Conservation (phyloP, 108 stramenopile genomes). For the Nitzschia sp. region DNA sequence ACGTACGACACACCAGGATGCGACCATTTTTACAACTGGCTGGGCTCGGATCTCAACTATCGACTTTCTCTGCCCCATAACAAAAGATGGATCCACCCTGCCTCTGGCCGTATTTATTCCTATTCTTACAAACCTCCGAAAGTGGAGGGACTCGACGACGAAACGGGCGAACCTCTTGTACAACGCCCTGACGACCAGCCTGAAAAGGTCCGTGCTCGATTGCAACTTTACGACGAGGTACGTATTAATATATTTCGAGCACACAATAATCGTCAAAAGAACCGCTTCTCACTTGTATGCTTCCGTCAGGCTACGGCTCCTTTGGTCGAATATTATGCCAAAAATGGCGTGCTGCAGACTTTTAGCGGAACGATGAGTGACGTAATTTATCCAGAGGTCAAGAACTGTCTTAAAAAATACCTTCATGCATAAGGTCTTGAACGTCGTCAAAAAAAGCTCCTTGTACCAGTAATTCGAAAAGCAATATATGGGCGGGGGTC, state of each 20-base stretch:
- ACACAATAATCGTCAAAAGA: neutral
- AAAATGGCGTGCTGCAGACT: constrained; percentile 77
- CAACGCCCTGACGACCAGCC: constrained; percentile 97
- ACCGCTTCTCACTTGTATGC: neutral
- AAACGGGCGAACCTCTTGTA: constrained; percentile 93
- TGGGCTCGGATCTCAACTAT: neutral
- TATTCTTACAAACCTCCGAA: constrained; percentile 97
- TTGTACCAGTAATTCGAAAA: too few relatives aligned
- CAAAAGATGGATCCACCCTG: constrained; percentile 91
- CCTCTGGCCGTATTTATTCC: constrained; percentile 92
- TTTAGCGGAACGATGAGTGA: constrained; percentile 93
- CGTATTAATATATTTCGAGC: constrained; percentile 16
- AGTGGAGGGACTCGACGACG: constrained; percentile 82
- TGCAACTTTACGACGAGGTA: constrained; percentile 87
- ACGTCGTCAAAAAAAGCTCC: too few relatives aligned
- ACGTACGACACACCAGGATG: constrained; percentile 12
- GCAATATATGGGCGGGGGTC: too few relatives aligned
- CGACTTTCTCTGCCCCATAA: neutral
- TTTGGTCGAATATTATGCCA: constrained; percentile 85
- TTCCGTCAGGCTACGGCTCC: constrained; percentile 71
- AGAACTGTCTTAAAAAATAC: constrained; percentile 60
- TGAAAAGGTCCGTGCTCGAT: constrained; percentile 79
- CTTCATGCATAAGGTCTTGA: constrained; percentile 11
- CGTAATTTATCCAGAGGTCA: constrained; percentile 92
- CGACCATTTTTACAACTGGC: neutral